Conservation (phyloP, 2,329 filamentous ascomycete genomes). For the Botryotinia convoluta region DNA sequence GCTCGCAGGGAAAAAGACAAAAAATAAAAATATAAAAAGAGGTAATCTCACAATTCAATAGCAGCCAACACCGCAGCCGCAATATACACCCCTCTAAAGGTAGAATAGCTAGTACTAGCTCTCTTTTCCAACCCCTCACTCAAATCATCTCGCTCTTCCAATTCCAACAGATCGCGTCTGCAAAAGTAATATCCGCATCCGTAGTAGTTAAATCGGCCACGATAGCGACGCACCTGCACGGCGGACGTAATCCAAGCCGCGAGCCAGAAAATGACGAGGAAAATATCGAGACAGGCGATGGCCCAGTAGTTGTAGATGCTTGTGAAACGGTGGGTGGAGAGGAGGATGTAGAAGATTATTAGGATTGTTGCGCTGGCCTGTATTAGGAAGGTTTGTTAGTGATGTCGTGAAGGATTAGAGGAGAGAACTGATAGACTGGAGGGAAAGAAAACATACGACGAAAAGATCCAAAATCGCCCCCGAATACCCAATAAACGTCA, state of each 20-base stretch:
- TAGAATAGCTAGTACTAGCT: not conserved
- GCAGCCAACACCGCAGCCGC: slow-evolving; percentile 9
- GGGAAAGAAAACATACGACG: not conserved
- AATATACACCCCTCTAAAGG: slow-evolving; percentile 8
- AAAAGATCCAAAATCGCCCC: slow-evolving; percentile 12
- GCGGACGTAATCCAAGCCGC: slow-evolving; percentile 3
- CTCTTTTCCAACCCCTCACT: not conserved
- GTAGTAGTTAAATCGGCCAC: not conserved
- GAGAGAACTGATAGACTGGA: too few species aligned
- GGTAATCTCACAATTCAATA: slow-evolving; percentile 13
- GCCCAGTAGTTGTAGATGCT: slow-evolving; percentile 16
- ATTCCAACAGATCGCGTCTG: slow-evolving; percentile 2
- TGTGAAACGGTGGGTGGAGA: slow-evolving; percentile 3
- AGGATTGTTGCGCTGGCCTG: slow-evolving; percentile 16
- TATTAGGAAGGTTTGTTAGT: not conserved
- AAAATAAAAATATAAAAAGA: not conserved
- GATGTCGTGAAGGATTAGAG: too few species aligned
- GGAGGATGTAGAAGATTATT: slow-evolving; percentile 12
- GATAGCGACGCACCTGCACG: not conserved
- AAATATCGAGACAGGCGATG: slow-evolving; percentile 9
- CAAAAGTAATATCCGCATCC: slow-evolving; percentile 7
- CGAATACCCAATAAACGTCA: slow-evolving; percentile 12
- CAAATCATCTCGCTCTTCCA: slow-evolving; percentile 9
- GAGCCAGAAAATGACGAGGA: slow-evolving; percentile 14
- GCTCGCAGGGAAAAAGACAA: not conserved